These are phyloP conservation scores for Schizosaccharomyces japonicus DNA, from an alignment of 805 yeast genomes.

Conservation along the genomic window DNA sequence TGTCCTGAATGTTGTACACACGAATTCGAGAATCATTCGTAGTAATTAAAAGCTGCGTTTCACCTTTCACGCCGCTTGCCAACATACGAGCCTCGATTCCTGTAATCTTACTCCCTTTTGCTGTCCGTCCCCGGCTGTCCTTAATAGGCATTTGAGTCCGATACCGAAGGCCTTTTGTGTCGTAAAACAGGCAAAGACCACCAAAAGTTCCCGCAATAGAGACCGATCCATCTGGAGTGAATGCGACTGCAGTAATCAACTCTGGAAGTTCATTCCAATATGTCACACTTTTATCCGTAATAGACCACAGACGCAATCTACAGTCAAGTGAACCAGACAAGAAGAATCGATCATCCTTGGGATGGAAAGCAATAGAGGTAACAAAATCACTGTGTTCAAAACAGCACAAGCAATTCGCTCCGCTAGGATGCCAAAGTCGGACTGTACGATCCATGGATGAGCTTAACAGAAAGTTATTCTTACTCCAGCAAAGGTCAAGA, in stretches of 20 bases:
- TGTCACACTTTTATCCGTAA: constrained; percentile 44
- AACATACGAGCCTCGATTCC: constrained; percentile 30
- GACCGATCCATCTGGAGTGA: constrained; percentile 39
- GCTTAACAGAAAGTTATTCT: constrained; percentile 53
- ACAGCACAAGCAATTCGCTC: constrained; percentile 34
- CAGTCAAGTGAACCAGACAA: constrained; percentile 62
- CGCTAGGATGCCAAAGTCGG: constrained; percentile 62
- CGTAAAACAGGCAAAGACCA: constrained; percentile 39
- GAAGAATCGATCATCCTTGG: constrained; percentile 68
- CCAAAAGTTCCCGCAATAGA: constrained; percentile 54
- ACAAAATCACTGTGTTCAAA: constrained; percentile 64
- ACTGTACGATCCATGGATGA: constrained; percentile 73
- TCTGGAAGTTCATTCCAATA: constrained; percentile 37
- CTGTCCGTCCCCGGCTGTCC: constrained; percentile 14
- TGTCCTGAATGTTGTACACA: constrained; percentile 31
- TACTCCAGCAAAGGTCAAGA: constrained; percentile 67
- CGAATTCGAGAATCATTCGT: constrained; percentile 66
- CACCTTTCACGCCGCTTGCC: constrained; percentile 14
- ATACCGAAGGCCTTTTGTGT: constrained; percentile 37
- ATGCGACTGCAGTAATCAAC: constrained; percentile 48
- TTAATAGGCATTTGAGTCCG: constrained; percentile 24
- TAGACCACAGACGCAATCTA: constrained; percentile 57
- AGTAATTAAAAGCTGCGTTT: constrained; percentile 31
- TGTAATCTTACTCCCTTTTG: constrained; percentile 39
- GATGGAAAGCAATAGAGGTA: constrained; percentile 58